Conservation (phyloP, 2,329 filamentous ascomycete genomes). For the Tolypocladium ophioglossoides region DNA sequence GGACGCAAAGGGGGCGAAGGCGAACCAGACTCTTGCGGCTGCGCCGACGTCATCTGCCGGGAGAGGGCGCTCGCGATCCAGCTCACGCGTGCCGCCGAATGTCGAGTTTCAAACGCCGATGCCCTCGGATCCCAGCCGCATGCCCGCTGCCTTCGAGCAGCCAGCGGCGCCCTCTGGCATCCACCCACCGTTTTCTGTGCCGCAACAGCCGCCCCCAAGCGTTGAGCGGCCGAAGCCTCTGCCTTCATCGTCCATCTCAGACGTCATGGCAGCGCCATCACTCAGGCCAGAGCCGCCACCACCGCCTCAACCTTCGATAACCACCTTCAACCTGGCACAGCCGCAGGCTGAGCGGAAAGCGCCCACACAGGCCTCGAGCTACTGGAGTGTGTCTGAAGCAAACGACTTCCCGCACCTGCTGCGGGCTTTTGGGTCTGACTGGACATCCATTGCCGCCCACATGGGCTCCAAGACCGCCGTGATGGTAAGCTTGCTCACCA, state of each 20-base stretch:
- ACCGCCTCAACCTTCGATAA: conserved; percentile 33
- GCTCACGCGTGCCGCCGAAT: conserved; percentile 35
- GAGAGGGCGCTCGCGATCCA: conserved; percentile 44
- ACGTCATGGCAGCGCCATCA: conserved; percentile 46
- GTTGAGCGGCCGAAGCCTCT: conserved; percentile 25
- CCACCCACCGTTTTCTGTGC: conserved; percentile 29
- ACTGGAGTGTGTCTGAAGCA: conserved; percentile 78
- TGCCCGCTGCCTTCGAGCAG: conserved; percentile 33
- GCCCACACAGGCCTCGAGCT: conserved; percentile 59
- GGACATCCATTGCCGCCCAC: conserved; percentile 61
- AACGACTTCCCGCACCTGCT: conserved; percentile 66
- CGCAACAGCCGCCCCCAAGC: conserved; percentile 14
- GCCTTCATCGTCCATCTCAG: conserved; percentile 30
- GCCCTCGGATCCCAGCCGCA: conserved; percentile 28
- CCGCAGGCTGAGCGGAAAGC: conserved; percentile 38
- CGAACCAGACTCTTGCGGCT: conserved; percentile 34
- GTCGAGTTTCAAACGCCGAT: conserved; percentile 29
- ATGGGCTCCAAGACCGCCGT: conserved; percentile 79
- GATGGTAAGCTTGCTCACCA: conserved; percentile 51
- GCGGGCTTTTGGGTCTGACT: conserved; percentile 69
- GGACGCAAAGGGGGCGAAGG: conserved; percentile 28
- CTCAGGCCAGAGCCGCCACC: conserved; percentile 42
- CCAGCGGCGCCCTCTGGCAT: conserved; percentile 26
- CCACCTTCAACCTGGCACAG: conserved; percentile 40
- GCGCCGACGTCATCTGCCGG: conserved; percentile 26